Evolutionary conservation across 192 early-diverging fungal genomes (phyloP).

Genomic region (Spizellomyces punctatus): DNA sequence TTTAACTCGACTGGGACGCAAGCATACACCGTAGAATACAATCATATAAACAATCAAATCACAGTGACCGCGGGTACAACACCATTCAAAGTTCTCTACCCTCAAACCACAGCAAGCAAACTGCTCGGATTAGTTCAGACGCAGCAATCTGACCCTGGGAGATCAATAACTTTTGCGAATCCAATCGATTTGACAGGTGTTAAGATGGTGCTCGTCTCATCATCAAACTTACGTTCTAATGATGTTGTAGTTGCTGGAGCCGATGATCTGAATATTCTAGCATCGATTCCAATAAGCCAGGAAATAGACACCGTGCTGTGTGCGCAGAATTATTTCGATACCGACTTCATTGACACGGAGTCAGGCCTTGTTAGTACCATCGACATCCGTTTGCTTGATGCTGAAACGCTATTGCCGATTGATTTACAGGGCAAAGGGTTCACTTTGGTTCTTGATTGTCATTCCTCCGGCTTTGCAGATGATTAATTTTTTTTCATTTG

Average conservation of each 20-base stretch:
- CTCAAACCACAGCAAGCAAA: no score
- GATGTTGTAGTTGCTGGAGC: conserved; percentile 10
- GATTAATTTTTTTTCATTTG: no score
- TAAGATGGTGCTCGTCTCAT: conserved; percentile 20
- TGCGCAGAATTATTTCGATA: conserved; percentile 13
- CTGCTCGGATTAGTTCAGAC: no score
- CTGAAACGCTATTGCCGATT: conserved; percentile 6
- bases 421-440: conserved; percentile 9
- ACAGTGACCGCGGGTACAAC: no score
- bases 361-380: conserved; percentile 13
- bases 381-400: conserved; percentile 13
- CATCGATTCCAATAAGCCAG: conserved; percentile 8
- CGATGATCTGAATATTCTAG: conserved; percentile 9
- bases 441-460: conserved; percentile 13
- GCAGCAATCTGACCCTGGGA: no score
- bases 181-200: no score
- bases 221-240: neutral
- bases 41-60: no score
- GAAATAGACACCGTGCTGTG: conserved; percentile 11
- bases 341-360: no score
- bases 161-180: no score
- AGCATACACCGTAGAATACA: no score
- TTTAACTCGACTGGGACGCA: no score
- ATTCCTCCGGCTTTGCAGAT: neutral
- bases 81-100: no score